A percentile compares a stretch with the other conserved stretches of the same genome.
Conservation (phyloP, 2,329 filamentous ascomycete genomes). For the Dactylellina leptospora region DNA sequence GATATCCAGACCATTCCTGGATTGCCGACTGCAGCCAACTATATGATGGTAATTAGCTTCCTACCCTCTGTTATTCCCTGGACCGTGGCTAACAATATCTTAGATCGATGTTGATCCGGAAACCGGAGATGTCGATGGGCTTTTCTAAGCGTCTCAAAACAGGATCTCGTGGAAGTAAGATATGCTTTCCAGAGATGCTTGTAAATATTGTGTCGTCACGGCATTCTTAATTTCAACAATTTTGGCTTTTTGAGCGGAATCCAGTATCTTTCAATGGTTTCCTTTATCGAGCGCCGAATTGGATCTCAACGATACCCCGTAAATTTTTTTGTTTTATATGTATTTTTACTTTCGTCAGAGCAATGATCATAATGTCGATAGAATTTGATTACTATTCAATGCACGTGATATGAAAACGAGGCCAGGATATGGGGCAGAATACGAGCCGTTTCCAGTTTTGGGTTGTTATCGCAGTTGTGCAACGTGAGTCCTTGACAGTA, state of each 20-base stretch:
- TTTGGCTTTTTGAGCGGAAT: constrained; percentile 23
- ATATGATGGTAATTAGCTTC: constrained; percentile 38
- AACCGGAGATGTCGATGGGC: constrained; percentile 84
- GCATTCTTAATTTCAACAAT: constrained; percentile 45
- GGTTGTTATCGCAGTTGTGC: no score
- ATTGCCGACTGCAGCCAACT: constrained; percentile 49
- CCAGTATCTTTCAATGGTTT: constrained; percentile 4
- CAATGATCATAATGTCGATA: no score
- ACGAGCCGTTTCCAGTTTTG: no score
- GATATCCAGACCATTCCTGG: constrained; percentile 98
- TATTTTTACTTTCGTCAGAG: no score
- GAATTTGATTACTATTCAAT: no score
- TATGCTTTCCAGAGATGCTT: neutral
- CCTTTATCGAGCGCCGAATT: constrained; percentile 33
- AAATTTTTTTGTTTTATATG: constrained; percentile 11
- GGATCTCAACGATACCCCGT: constrained; percentile 53
- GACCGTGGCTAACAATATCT: neutral
- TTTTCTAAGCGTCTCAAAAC: constrained; percentile 73
- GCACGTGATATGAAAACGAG: no score
- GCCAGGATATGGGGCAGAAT: no score
- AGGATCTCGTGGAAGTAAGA: constrained; percentile 5
- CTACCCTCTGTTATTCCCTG: neutral
- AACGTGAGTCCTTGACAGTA: no score
- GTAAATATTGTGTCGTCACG: neutral
- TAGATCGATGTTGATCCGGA: constrained; percentile 73